Conservation (phyloP, 179 eudicot species). For the Beta corolliflora region DNA sequence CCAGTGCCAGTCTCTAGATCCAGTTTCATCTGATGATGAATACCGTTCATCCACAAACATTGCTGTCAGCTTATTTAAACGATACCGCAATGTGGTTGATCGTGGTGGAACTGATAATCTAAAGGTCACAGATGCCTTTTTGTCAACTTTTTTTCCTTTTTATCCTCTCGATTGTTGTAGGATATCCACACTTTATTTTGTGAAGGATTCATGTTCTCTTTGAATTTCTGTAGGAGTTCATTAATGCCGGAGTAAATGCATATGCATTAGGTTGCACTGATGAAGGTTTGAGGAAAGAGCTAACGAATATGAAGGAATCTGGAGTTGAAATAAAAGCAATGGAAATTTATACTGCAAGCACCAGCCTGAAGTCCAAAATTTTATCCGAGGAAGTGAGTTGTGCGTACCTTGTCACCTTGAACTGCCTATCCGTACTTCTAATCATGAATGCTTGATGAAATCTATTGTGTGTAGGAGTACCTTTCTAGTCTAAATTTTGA, state of each 20-base stretch:
- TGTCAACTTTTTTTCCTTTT: not conserved
- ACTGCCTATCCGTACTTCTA: not conserved
- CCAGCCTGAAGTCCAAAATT: constrained; percentile 71
- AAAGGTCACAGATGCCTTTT: constrained; percentile 45
- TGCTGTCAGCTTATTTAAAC: constrained; percentile 83
- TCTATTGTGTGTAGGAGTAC: not conserved
- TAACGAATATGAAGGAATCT: constrained; percentile 61
- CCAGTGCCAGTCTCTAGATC: constrained; percentile 69
- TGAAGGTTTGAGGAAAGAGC: constrained; percentile 84
- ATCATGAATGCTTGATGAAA: not conserved
- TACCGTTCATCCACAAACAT: constrained; percentile 91
- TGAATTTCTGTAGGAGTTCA: constrained; percentile 65
- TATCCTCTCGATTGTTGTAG: not conserved
- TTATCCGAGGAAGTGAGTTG: constrained; percentile 64
- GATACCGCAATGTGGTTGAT: constrained; percentile 74
- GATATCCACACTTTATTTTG: not conserved
- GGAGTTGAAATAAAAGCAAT: constrained; percentile 77
- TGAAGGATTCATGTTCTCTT: not conserved
- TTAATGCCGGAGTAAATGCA: constrained; percentile 92
- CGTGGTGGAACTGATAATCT: constrained; percentile 95
- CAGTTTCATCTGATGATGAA: constrained; percentile 73
- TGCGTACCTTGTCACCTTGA: constrained; percentile 8
- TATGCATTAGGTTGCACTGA: constrained; percentile 96
- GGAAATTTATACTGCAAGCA: constrained; percentile 63
- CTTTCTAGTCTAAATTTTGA: not conserved